Evolutionary conservation across 495 filamentous ascomycete genomes (phyloP).

Genomic region (Oleoguttula mirabilis): DNA sequence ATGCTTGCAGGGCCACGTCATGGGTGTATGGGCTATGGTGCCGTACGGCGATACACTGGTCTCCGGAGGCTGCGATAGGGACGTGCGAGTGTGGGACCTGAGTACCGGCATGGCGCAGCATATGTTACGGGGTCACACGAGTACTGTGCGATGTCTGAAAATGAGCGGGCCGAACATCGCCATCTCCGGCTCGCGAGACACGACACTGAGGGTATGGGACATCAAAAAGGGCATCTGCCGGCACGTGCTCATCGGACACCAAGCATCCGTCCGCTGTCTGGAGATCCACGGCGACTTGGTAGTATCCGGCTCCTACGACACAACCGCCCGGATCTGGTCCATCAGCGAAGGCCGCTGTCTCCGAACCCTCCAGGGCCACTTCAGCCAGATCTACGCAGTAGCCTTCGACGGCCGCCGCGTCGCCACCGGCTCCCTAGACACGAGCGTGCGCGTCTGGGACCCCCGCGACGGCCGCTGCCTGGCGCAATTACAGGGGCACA

Average conservation of each 20-base stretch:
- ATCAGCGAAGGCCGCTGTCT: constrained; percentile 87
- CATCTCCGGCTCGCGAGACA: constrained; percentile 92
- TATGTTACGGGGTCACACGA: constrained; percentile 84
- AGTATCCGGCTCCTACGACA: constrained; percentile 94
- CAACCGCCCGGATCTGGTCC: constrained; percentile 92
- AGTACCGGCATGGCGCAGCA: constrained; percentile 62
- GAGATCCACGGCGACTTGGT: constrained; percentile 93
- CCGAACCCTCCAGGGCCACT: constrained; percentile 83
- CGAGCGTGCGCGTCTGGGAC: constrained; percentile 95
- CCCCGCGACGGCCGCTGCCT: constrained; percentile 73
- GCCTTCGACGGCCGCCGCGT: constrained; percentile 88
- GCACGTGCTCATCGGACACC: constrained; percentile 88
- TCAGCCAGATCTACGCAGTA: constrained; percentile 98
- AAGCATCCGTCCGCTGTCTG: constrained; percentile 89
- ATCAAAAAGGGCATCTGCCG: constrained; percentile 72
- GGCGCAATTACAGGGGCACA: constrained; percentile 93
- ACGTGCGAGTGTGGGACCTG: constrained; percentile 97
- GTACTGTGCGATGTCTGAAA: constrained; percentile 91
- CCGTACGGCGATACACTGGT: constrained; percentile 94
- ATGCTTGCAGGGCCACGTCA: constrained; percentile 87
- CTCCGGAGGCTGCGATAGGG: constrained; percentile 90
- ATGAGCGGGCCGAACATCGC: constrained; percentile 90
- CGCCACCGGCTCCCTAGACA: constrained; percentile 94
- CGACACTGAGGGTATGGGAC: constrained; percentile 91
- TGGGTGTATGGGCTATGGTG: constrained; percentile 99